Base-by-base conservation (phyloP, 2,329 filamentous ascomycete species). In the Ophiostoma tasmaniense region DNA sequence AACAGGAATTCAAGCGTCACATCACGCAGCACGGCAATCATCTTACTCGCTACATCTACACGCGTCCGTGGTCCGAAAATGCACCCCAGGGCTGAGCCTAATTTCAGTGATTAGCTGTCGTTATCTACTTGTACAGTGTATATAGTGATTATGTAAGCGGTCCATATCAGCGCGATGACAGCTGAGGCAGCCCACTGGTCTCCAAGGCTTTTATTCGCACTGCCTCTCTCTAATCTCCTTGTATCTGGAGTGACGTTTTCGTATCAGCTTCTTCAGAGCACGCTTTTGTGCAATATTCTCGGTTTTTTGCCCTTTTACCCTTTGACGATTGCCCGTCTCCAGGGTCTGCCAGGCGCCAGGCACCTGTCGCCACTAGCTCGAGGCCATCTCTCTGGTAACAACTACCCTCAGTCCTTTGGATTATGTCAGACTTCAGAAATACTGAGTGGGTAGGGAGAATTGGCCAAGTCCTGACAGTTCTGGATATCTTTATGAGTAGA, bases 331-430 rank as follows among this genome's bases (percentile, higher is more conserved):
- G 55, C 55, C 55, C 55, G 55, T 61, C 30, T 14, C 25, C 50
- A 55, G 25, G 55, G 25, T 30, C 55, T 61, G 55, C 25, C 55
- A 61, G 55, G 55, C 25, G 42, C 42, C 17, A 45, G 42, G 42
- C 55, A 61, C 10, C 30, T 28, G 25, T 61, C 25, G 55, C 55
- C 55, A 61, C 55, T 61, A 61, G 55, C 55, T 62, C 22, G 17
- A 62, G 59, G 20, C 59, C 55, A 67, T 67, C 66, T 64, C 66
- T 64, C 37, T 61, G 66, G 66, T 67, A 64, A 67, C 66, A 64
- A 67, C 66, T 67, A 25, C 52, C 22, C 39, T 67, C 45, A 55
- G 11, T 33, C 33, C 33, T 33, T 33, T 33, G 33, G 33, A 17
- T n/a, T 25, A 33, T 52, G 45, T 25, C 45, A 52, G 45, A 28